Evolutionary conservation across 257 asterid genomes (phyloP).

Genomic region (Eucommia ulmoides): DNA sequence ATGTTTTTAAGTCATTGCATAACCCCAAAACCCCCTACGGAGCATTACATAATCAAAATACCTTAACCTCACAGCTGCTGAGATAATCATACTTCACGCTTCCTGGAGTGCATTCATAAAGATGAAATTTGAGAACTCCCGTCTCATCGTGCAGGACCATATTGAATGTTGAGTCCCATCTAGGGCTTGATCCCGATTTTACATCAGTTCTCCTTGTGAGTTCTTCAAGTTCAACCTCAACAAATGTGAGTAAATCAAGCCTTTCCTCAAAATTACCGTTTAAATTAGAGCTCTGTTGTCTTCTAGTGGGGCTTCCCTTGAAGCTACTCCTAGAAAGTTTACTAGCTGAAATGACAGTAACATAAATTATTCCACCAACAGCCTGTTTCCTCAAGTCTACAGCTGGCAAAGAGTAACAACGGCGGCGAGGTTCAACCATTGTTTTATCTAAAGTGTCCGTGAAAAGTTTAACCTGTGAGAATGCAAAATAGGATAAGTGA

Average conservation of each 20-base stretch:
- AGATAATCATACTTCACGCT: constrained; percentile 67
- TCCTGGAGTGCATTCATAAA: constrained; percentile 64
- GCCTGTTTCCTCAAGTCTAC: constrained; percentile 61
- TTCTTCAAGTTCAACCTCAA: constrained; percentile 85
- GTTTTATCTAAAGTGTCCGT: constrained; percentile 67
- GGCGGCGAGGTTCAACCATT: constrained; percentile 95
- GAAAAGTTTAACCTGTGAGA: constrained; percentile 61
- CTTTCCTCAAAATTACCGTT: constrained; percentile 28
- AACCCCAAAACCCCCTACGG: too few relatives aligned
- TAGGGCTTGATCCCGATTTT: constrained; percentile 57
- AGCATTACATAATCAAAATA: too few relatives aligned
- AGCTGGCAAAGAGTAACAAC: constrained; percentile 76
- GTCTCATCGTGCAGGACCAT: constrained; percentile 71
- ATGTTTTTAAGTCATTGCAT: too few relatives aligned
- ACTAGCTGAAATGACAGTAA: constrained; percentile 56
- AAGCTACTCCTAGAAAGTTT: constrained; percentile 39
- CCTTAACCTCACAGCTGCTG: constrained; percentile 91
- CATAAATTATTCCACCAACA: constrained; percentile 63
- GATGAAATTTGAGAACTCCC: constrained; percentile 57
- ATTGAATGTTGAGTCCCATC: constrained; percentile 75
- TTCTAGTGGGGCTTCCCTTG: constrained; percentile 33
- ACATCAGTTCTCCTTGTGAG: constrained; percentile 64
- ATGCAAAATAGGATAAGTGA: neutral
- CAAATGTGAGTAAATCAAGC: constrained; percentile 52
- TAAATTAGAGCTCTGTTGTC: constrained; percentile 18